Evolutionary conservation across 805 yeast genomes (phyloP).

Genomic region (Barnettozyma wickerhamii): DNA sequence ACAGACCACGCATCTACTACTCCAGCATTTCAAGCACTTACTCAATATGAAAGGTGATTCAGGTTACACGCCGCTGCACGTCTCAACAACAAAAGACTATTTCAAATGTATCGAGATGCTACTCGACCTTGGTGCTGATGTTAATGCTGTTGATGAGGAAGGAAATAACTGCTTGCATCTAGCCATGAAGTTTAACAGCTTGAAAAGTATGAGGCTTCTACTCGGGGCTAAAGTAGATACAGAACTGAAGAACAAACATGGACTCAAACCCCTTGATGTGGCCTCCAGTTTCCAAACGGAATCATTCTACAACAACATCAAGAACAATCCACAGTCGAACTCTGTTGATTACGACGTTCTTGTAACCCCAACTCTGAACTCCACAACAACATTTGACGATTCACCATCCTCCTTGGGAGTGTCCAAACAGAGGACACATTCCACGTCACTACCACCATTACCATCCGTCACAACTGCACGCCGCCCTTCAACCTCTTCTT

Average conservation of each 20-base stretch:
- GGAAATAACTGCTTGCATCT: constrained; percentile 85
- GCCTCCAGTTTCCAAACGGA: constrained; percentile 50
- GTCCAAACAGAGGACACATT: constrained; percentile 15
- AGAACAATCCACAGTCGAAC: constrained; percentile 6
- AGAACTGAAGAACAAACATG: constrained; percentile 46
- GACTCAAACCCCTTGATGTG: constrained; percentile 63
- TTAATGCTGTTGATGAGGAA: constrained; percentile 62
- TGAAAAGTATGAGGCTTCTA: constrained; percentile 51
- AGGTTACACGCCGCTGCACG: constrained; percentile 65
- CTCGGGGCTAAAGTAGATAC: constrained; percentile 47
- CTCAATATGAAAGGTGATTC: constrained; percentile 43
- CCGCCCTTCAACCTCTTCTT: constrained; percentile 23
- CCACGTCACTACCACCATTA: constrained; percentile 29
- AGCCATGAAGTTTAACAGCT: constrained; percentile 68
- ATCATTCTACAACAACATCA: constrained; percentile 30
- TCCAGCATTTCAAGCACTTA: constrained; percentile 57
- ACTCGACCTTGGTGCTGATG: constrained; percentile 72
- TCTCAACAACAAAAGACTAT: constrained; percentile 57
- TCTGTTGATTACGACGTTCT: constrained; percentile 15
- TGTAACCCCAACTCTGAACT: constrained; percentile 4
- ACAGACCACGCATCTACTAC: constrained; percentile 66
- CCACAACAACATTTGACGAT: constrained; percentile 2
- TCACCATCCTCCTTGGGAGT: not conserved
- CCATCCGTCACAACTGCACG: constrained; percentile 30
- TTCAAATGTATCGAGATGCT: constrained; percentile 60